These are phyloP conservation scores for Puccinia hordei DNA, from an alignment of 1,284 basidiomycete species.

Conservation along the genomic window DNA sequence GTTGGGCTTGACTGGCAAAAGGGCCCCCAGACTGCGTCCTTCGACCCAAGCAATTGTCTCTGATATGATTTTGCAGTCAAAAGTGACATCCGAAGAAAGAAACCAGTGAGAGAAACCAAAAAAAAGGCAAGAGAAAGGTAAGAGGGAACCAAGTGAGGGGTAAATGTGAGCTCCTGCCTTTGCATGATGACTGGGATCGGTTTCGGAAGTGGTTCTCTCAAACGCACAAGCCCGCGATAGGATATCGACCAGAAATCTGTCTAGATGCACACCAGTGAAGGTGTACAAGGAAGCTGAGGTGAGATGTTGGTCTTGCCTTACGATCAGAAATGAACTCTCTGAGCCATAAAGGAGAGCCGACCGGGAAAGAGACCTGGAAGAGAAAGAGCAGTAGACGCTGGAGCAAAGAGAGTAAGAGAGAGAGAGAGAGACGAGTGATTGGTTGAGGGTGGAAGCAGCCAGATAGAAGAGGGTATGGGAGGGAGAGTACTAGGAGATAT, in stretches of 20 bases:
- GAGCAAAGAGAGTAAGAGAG: background rate
- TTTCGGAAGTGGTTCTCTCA: background rate
- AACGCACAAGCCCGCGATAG: background rate
- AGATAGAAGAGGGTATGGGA: background rate
- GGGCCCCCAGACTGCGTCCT: background rate
- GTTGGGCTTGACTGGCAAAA: constrained; percentile 14
- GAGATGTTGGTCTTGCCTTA: constrained; percentile 30
- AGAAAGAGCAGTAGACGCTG: background rate
- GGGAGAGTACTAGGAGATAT: background rate
- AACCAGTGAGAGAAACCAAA: constrained; percentile 7
- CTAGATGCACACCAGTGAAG: constrained; percentile 15
- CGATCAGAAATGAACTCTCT: constrained; percentile 1
- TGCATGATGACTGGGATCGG: constrained; percentile 7
- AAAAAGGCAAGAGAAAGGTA: background rate
- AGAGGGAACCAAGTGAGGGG: background rate
- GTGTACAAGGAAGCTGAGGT: constrained; percentile 15
- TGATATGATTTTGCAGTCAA: background rate
- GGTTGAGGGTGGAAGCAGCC: constrained; percentile 1
- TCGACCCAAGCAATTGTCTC: background rate
- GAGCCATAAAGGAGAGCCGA: constrained; percentile 11
- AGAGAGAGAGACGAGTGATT: background rate
- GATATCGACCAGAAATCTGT: constrained; percentile 3
- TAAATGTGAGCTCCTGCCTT: constrained; percentile 21
- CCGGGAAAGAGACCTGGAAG: constrained; percentile 10
- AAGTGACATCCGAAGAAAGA: constrained; percentile 11